These are phyloP conservation scores for Aspergillus wentii DNA, from an alignment of 495 filamentous ascomycete genomes.

Conservation along the genomic window DNA sequence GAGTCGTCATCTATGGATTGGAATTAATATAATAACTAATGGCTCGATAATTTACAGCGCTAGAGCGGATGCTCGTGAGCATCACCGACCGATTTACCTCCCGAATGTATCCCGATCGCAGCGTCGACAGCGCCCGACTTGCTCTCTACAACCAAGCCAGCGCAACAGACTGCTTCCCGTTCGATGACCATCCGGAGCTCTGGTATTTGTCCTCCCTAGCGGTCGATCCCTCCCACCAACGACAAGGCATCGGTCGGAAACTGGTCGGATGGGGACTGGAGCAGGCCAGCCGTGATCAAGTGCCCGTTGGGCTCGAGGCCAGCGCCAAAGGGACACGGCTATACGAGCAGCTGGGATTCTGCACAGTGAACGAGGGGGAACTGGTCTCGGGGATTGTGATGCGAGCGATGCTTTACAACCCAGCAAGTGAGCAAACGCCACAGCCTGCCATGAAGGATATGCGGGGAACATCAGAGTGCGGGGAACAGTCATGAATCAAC, in stretches of 20 bases:
- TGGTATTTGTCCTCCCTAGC: conserved; percentile 18
- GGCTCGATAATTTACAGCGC: no score
- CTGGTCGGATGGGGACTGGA: conserved; percentile 22
- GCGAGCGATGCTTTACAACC: conserved; percentile 7
- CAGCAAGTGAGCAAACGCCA: not conserved
- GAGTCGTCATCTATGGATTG: no score
- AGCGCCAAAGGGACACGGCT: conserved; percentile 2
- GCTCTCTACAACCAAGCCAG: conserved; percentile 2
- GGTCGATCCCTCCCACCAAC: conserved; percentile 17
- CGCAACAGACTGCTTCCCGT: conserved; percentile 7
- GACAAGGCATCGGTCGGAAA: conserved; percentile 20
- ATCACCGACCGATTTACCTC: not conserved
- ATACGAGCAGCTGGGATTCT: conserved; percentile 8
- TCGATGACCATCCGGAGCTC: conserved; percentile 1
- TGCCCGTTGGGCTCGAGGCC: conserved; percentile 5
- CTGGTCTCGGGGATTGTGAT: conserved; percentile 1
- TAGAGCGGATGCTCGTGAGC: no score
- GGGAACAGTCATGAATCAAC: no score
- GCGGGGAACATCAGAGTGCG: no score
- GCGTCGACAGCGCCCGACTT: conserved; percentile 5
- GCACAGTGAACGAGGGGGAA: conserved; percentile 1
- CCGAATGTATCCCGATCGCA: conserved; percentile 10
- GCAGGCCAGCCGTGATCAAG: conserved; percentile 8
- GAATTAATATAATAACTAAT: no score
- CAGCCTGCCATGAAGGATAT: no score